A percentile compares a stretch with the other conserved stretches of the same genome.
Conservation (phyloP, 1,284 basidiomycete genomes). For the Puccinia triticina region DNA sequence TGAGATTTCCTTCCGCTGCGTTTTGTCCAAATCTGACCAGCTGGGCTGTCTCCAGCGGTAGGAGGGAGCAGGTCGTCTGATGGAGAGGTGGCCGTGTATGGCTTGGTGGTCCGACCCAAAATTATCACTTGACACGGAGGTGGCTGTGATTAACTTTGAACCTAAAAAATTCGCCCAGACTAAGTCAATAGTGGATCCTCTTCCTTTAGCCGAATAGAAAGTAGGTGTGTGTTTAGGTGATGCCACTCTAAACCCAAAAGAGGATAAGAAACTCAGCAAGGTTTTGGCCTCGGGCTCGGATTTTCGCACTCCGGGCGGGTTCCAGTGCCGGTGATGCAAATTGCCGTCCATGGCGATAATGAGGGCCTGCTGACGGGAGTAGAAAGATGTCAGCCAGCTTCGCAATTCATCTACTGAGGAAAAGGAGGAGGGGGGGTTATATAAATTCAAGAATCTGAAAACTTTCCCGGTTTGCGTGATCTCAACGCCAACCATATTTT, state of each 20-base stretch:
- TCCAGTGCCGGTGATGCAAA: constrained; percentile 6
- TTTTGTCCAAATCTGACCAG: neutral
- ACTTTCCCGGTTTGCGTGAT: neutral
- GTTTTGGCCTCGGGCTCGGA: neutral
- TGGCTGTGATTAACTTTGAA: neutral
- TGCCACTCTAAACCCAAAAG: neutral
- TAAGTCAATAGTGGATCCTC: neutral
- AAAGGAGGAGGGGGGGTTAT: constrained; percentile 26
- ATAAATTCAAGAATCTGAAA: neutral
- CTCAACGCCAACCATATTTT: neutral
- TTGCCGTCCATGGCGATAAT: neutral
- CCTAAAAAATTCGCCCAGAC: constrained; percentile 14
- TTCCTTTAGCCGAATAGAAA: neutral
- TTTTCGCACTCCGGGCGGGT: neutral
- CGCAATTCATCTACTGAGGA: neutral
- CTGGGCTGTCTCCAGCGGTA: neutral
- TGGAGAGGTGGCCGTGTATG: neutral
- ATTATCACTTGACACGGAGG: too few relatives aligned
- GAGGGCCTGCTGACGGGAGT: neutral
- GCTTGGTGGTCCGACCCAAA: constrained; percentile 12
- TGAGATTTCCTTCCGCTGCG: too few relatives aligned
- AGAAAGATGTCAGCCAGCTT: neutral
- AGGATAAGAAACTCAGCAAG: neutral
- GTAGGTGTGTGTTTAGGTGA: constrained; percentile 16
- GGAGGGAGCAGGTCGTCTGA: neutral